These are phyloP conservation scores for Huntiella decipiens DNA, from an alignment of 2,329 filamentous ascomycete genomes.

Conservation along the genomic window DNA sequence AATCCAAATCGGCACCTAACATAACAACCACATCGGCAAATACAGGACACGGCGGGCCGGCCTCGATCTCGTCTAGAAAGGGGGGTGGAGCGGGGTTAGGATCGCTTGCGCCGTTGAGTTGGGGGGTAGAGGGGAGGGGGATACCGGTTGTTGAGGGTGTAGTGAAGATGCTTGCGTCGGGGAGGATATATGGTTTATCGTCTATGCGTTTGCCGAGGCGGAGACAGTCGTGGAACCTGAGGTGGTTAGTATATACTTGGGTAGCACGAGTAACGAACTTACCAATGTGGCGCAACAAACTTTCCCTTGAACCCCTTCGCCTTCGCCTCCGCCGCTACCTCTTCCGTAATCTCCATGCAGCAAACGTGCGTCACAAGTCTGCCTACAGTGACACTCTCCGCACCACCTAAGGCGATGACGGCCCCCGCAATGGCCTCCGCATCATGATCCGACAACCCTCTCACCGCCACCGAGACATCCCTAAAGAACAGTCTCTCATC, in stretches of 20 bases:
- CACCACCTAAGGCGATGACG: slow-evolving; percentile 72
- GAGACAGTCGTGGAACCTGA: slow-evolving; percentile 88
- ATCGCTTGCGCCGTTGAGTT: slow-evolving; percentile 49
- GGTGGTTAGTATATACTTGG: neutral
- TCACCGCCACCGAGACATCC: slow-evolving; percentile 64
- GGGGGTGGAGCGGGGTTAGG: slow-evolving; percentile 25
- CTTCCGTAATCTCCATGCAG: slow-evolving; percentile 55
- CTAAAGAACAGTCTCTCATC: slow-evolving; percentile 84
- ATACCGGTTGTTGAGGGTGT: slow-evolving; percentile 35
- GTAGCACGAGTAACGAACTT: slow-evolving; percentile 15
- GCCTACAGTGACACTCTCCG: slow-evolving; percentile 52
- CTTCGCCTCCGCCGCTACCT: slow-evolving; percentile 45
- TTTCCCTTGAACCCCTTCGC: slow-evolving; percentile 52
- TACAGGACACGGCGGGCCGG: slow-evolving; percentile 43
- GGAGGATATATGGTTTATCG: slow-evolving; percentile 69
- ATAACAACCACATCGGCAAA: slow-evolving; percentile 64
- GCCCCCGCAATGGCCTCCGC: slow-evolving; percentile 85
- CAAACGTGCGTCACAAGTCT: slow-evolving; percentile 76
- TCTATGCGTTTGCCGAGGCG: slow-evolving; percentile 82
- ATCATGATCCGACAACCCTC: slow-evolving; percentile 67
- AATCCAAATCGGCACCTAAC: slow-evolving; percentile 54
- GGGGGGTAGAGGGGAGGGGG: slow-evolving; percentile 35
- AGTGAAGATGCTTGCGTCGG: slow-evolving; percentile 66
- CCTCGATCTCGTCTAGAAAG: slow-evolving; percentile 23
- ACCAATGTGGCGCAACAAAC: slow-evolving; percentile 89